Percentiles rank a stretch among this genome's conserved stretches.
Conservation (phyloP, 2,329 filamentous ascomycete species). For the Trichoderma polysporum region DNA sequence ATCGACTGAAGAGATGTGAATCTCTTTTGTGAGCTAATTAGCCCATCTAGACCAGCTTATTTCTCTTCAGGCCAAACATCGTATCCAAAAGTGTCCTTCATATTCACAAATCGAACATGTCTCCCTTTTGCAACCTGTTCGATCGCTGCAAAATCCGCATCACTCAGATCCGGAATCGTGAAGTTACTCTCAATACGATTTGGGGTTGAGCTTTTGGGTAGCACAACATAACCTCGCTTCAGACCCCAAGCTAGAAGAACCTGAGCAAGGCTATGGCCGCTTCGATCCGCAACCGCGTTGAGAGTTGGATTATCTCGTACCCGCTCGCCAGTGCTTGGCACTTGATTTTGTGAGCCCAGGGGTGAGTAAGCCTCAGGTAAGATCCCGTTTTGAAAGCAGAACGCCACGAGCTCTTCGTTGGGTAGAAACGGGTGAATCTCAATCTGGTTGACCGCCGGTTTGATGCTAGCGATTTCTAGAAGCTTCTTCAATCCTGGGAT, state of each 20-base stretch:
- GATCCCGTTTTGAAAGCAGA: slow-evolving; percentile 71
- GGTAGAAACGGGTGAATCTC: slow-evolving; percentile 80
- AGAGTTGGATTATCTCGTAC: slow-evolving; percentile 67
- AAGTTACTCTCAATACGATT: slow-evolving; percentile 75
- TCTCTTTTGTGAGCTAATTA: background rate
- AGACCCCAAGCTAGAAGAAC: slow-evolving; percentile 78
- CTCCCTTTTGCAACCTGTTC: slow-evolving; percentile 9
- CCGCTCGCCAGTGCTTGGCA: slow-evolving; percentile 56
- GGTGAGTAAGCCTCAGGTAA: slow-evolving; percentile 57
- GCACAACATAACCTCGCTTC: slow-evolving; percentile 77
- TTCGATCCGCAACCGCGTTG: slow-evolving; percentile 43
- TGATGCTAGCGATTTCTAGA: slow-evolving; percentile 51
- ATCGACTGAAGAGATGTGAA: background rate
- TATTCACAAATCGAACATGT: slow-evolving; percentile 1
- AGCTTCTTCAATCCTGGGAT: slow-evolving; percentile 78
- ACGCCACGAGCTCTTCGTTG: slow-evolving; percentile 74
- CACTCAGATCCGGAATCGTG: background rate
- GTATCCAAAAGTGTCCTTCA: slow-evolving; percentile 14
- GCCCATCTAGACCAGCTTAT: background rate
- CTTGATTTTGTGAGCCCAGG: slow-evolving; percentile 10
- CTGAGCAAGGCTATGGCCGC: slow-evolving; percentile 54
- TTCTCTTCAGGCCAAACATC: slow-evolving; percentile 10
- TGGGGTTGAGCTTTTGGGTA: slow-evolving; percentile 79
- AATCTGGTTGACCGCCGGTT: slow-evolving; percentile 74
- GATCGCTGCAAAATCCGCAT: background rate